phyloP scores from a whole-genome alignment of 768 basidiomycete genomes.

The Psilocybe tampanensis region DNA sequence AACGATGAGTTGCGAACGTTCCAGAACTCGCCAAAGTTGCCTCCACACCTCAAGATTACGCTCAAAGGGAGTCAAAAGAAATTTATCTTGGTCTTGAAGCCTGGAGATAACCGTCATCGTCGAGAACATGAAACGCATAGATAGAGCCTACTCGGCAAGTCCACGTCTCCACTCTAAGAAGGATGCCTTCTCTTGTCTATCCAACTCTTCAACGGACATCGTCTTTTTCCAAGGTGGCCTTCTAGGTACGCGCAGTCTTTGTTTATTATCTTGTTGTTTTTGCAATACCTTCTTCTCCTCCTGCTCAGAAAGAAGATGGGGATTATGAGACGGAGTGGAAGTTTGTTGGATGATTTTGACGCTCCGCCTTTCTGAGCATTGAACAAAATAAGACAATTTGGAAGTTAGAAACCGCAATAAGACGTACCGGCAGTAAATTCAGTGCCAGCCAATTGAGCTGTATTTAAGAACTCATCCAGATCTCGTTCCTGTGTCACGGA shows the following conservation, averaged over 20 bases:
- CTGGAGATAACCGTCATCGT: constrained; percentile 39
- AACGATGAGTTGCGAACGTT: constrained; percentile 91
- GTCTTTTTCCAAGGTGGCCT: constrained; percentile 87
- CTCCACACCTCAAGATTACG: constrained; percentile 98
- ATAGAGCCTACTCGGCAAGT: constrained; percentile 76
- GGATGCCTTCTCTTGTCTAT: constrained; percentile 85
- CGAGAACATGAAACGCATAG: neutral
- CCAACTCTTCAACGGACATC: constrained; percentile 78
- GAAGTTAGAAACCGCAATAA: neutral
- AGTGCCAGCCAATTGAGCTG: constrained; percentile 91
- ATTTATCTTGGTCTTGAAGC: constrained; percentile 82
- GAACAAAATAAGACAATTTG: constrained; percentile 6
- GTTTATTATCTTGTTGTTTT: constrained; percentile 75
- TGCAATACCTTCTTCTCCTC: constrained; percentile 78
- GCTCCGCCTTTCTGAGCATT: constrained; percentile 67
- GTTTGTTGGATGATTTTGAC: constrained; percentile 75
- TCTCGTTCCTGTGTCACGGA: constrained; percentile 97
- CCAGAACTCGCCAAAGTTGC: constrained; percentile 95
- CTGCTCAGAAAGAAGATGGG: constrained; percentile 79
- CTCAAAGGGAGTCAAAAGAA: constrained; percentile 96
- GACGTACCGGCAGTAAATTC: constrained; percentile 92
- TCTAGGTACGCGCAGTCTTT: constrained; percentile 83
- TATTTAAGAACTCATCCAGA: constrained; percentile 94
- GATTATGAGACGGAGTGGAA: constrained; percentile 65
- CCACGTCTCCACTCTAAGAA: constrained; percentile 94